Evolutionary conservation across 441 rosid species (phyloP), one percentile per base, ranked within the genome.

Genomic region (Syzygium malaccense): DNA sequence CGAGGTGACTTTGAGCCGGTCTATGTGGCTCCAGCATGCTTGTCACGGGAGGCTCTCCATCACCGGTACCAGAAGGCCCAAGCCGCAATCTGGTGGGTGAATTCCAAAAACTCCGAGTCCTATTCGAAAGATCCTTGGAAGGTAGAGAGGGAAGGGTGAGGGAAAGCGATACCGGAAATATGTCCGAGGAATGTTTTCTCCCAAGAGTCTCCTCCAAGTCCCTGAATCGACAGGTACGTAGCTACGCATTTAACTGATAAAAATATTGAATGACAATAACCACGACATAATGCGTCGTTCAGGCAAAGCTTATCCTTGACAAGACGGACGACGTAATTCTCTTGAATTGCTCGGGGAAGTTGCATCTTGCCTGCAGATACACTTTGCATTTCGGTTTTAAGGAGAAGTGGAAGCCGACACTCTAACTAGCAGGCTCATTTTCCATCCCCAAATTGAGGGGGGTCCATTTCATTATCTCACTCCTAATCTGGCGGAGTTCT

Each of bases 1-100:
- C 90, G 95, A n/a, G 91, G 89, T 54, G 99, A 96, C 86, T 91
- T 97, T 55, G 98, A 96, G 91, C 91, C 93, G 62, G 96, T 94
- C 7, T 95, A 94, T 93, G 96, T 95, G 88, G 98, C 95, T 90
- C 99, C 95, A 51, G 90, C 94, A 54, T 95, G 98, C 88, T 91
- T 95, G 90, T 95, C 98, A 75, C 95, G 98, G 99, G 97, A 95
- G 86, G 96, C 95, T 60, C 94, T 97, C 55, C 93, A 90, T 12
- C 89, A 93, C 89, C 96, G 93, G 28, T 92, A 92, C 88, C 91
- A 88, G 32, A 95, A 89, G 88, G 92, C 94, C 78, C 92, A 91
- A 89, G 89, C 55, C 86, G 89, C 53, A 62, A 90, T 75, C 80
- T 92, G 86, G 93, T 90, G 3, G 91, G 86, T 58, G 96, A 96